A percentile compares a stretch with the other conserved stretches of the same genome.
Conservation (phyloP, 2,329 filamentous ascomycete species). For the Rhytidhysteron rufulum region DNA sequence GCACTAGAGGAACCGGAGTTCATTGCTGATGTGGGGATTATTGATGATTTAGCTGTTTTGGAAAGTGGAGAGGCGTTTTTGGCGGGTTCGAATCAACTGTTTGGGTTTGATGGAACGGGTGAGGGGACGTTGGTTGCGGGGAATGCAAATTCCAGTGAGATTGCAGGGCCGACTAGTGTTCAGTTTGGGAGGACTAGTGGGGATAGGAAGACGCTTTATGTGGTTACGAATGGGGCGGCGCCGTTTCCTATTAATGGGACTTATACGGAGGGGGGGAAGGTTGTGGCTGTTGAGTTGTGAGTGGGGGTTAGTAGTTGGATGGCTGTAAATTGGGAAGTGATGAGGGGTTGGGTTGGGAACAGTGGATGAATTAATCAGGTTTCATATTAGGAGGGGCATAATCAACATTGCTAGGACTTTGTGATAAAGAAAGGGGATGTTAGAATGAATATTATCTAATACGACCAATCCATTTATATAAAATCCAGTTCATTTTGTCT, state of each 20-base stretch:
- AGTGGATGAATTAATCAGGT: too few species aligned
- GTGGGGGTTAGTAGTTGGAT: too few species aligned
- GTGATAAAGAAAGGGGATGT: too few species aligned
- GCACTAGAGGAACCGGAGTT: conserved; percentile 5
- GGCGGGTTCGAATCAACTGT: conserved; percentile 8
- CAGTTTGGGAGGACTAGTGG: conserved; percentile 12
- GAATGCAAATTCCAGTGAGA: conserved; percentile 1
- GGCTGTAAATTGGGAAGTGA: too few species aligned
- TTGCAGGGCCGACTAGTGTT: conserved; percentile 14
- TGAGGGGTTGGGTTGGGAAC: too few species aligned
- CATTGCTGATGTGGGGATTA: conserved; percentile 4
- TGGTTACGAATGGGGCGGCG: conserved; percentile 20
- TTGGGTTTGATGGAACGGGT: conserved; percentile 6
- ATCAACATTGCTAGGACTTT: too few species aligned
- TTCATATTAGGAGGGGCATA: too few species aligned
- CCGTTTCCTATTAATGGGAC: conserved; percentile 14
- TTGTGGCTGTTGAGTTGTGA: conserved; percentile 15
- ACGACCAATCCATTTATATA: too few species aligned
- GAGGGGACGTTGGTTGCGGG: conserved; percentile 8
- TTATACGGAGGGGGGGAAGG: conserved; percentile 18
- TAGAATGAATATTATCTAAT: too few species aligned
- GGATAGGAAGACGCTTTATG: conserved; percentile 16
- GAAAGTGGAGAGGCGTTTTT: conserved; percentile 13
- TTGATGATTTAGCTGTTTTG: conserved; percentile 19
- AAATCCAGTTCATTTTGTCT: too few species aligned